Conservation (phyloP, 257 asterid genomes). For the Solanum appendiculatum region DNA sequence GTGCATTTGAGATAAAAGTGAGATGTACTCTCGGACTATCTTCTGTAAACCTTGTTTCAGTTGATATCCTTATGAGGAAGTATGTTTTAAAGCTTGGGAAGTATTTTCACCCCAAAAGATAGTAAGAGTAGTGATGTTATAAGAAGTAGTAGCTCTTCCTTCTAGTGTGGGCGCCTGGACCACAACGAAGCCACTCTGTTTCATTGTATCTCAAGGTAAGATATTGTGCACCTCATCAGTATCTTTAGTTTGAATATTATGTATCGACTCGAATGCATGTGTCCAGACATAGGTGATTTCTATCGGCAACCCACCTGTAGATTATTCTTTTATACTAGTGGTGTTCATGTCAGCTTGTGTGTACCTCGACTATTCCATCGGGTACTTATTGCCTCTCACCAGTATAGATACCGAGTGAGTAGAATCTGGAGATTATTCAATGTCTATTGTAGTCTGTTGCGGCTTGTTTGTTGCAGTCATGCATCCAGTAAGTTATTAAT, state of each 20-base stretch:
- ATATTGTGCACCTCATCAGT: conserved; percentile 36
- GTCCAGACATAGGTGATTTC: conserved; percentile 67
- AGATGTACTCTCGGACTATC: no score
- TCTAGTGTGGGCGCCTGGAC: not conserved
- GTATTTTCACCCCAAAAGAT: no score
- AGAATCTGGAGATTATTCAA: not conserved
- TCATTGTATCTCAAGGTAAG: conserved; percentile 20
- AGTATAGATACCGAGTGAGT: not conserved
- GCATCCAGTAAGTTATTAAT: no score
- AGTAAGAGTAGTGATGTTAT: no score
- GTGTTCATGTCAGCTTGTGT: not conserved
- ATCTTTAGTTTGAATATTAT: conserved; percentile 45
- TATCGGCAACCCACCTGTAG: conserved; percentile 77
- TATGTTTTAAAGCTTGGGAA: no score
- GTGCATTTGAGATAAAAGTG: no score
- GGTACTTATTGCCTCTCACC: not conserved
- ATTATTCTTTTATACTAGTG: conserved; percentile 23
- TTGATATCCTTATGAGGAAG: no score
- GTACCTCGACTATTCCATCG: not conserved
- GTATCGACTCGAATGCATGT: conserved; percentile 60
- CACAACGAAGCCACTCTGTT: not conserved
- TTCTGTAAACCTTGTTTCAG: no score
- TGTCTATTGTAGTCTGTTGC: no score
- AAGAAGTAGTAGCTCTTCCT: no score
- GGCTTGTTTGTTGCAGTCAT: no score